phyloP scores from a whole-genome alignment of 306 rosid species.

The Cicer bijugum region DNA sequence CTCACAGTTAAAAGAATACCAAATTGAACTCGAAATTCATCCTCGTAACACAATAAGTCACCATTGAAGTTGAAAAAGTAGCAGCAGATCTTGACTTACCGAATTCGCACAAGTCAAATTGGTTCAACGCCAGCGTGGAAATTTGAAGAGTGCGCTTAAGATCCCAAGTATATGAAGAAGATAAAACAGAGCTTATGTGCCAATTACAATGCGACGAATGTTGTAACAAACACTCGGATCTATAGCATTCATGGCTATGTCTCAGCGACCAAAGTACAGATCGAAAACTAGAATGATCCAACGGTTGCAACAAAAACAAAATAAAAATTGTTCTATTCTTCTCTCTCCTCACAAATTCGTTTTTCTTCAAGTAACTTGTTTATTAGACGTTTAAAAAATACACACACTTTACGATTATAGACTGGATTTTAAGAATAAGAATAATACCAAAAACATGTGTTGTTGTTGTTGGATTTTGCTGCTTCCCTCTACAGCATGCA shows the following conservation, averaged over 20 bases:
- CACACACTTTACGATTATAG: slow-evolving; percentile 30
- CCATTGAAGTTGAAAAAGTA: slow-evolving; percentile 43
- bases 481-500: slow-evolving; percentile 58
- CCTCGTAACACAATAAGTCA: slow-evolving; percentile 33
- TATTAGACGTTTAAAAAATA: background rate
- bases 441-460: slow-evolving; percentile 36
- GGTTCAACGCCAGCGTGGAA: slow-evolving; percentile 37
- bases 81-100: slow-evolving; percentile 46
- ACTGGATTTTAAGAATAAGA: slow-evolving; percentile 47
- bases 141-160: slow-evolving; percentile 42
- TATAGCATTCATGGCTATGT: slow-evolving; percentile 57
- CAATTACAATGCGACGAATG: slow-evolving; percentile 53
- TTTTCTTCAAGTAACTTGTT: background rate
- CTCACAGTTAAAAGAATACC: background rate
- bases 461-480: slow-evolving; percentile 54
- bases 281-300: slow-evolving; percentile 50
- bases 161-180: slow-evolving; percentile 48
- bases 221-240: slow-evolving; percentile 61
- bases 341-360: slow-evolving; percentile 44
- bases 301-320: slow-evolving; percentile 48
- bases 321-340: slow-evolving; percentile 39
- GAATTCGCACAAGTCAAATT: slow-evolving; percentile 44
- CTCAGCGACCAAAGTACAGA: slow-evolving; percentile 53
- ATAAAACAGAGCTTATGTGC: slow-evolving; percentile 40
- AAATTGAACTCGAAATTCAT: slow-evolving; percentile 39